Conservation (phyloP, 2,329 filamentous ascomycete species). For the Torrubiella hemipterigena region DNA sequence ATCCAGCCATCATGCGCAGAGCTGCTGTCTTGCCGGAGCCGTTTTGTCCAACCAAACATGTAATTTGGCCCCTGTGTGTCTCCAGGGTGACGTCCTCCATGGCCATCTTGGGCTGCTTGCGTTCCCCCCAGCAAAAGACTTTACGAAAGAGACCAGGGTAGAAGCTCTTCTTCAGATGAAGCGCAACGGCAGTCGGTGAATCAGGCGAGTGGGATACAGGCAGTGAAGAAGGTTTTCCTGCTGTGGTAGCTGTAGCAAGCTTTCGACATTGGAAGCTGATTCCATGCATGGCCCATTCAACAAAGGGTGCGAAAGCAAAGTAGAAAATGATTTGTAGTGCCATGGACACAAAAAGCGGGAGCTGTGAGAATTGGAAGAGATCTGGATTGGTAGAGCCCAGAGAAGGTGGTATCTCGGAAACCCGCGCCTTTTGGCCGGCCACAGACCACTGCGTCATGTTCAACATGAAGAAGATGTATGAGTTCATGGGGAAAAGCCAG, state of each 20-base stretch:
- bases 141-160: slow-evolving; percentile 14
- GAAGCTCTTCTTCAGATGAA: slow-evolving; percentile 31
- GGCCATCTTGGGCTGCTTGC: slow-evolving; percentile 31
- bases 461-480: slow-evolving; percentile 58
- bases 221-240: no score
- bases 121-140: slow-evolving; percentile 16
- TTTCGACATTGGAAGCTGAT: slow-evolving; percentile 46
- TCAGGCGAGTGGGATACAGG: no score
- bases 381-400: slow-evolving; percentile 61
- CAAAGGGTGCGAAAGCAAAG: slow-evolving; percentile 55
- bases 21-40: slow-evolving; percentile 62
- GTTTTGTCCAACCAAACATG: slow-evolving; percentile 58
- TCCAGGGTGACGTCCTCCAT: slow-evolving; percentile 51
- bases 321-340: slow-evolving; percentile 61
- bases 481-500: slow-evolving; percentile 72
- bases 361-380: no score
- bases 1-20: slow-evolving; percentile 53
- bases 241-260: slow-evolving; percentile 25
- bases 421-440: slow-evolving; percentile 48
- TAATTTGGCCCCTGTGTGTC: slow-evolving; percentile 46
- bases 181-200: no score
- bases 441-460: slow-evolving; percentile 44
- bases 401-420: slow-evolving; percentile 57
- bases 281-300: slow-evolving; percentile 45
- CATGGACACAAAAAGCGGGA: no score